Percentiles rank a stretch among this genome's conserved stretches.
Conservation (phyloP, 129 eudicot genomes). For the Chrysanthemum seticuspe region DNA sequence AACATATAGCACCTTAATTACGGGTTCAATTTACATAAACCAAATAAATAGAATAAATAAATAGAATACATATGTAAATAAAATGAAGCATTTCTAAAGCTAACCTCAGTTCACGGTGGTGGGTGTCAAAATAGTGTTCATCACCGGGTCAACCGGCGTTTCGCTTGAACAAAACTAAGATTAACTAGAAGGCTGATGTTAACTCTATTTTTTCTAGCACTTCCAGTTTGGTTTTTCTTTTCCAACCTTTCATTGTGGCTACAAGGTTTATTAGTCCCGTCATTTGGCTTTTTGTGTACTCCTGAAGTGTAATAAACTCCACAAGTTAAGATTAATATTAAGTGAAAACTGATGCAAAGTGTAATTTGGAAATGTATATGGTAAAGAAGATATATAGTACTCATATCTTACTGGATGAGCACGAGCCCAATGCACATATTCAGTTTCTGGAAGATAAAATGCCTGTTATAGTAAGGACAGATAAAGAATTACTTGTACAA, state of each 20-base stretch:
- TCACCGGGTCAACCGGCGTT: background rate
- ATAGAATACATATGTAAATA: background rate
- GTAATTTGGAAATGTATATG: background rate
- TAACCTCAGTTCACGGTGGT: conserved; percentile 15
- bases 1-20: conserved; percentile 23
- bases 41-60: conserved; percentile 2
- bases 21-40: background rate
- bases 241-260: conserved; percentile 97
- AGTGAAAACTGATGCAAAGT: no score
- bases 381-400: background rate
- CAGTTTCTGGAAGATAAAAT: conserved; percentile 93
- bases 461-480: conserved; percentile 52
- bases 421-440: conserved; percentile 84
- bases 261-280: conserved; percentile 89
- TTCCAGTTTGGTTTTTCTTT: conserved; percentile 84
- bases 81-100: conserved; percentile 1
- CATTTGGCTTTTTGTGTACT: conserved; percentile 79
- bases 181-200: conserved; percentile 32
- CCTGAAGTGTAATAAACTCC: conserved; percentile 42
- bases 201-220: conserved; percentile 77
- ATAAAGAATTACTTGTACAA: background rate
- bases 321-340: no score
- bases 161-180: conserved; percentile 9
- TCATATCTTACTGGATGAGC: conserved; percentile 70
- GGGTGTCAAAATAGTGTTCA: background rate